phyloP scores from a whole-genome alignment of 2,329 filamentous ascomycete genomes.

The Ophiostoma fasciatum region DNA sequence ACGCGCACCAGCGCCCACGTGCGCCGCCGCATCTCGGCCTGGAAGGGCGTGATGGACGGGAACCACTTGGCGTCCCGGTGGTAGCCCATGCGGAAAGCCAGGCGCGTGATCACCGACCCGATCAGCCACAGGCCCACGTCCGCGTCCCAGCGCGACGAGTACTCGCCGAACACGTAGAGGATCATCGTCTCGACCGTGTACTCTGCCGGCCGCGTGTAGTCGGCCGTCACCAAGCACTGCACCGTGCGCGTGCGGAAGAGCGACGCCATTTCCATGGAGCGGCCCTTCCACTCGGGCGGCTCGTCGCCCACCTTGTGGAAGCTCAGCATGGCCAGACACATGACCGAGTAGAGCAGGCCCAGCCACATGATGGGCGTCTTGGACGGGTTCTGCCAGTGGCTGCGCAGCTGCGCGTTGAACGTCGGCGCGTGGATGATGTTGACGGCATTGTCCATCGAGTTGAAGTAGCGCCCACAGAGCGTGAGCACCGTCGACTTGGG shows the following conservation, averaged over 20 bases:
- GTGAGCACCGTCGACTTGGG: constrained; percentile 71
- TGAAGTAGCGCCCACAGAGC: constrained; percentile 80
- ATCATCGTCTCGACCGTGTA: constrained; percentile 68
- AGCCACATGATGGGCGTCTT: constrained; percentile 67
- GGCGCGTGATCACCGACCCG: constrained; percentile 37
- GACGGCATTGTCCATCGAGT: constrained; percentile 57
- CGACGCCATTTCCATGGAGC: constrained; percentile 40
- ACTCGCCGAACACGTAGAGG: constrained; percentile 62
- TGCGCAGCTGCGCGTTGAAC: constrained; percentile 57
- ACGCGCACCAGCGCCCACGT: constrained; percentile 59
- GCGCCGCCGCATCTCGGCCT: constrained; percentile 59
- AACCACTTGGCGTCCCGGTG: constrained; percentile 68
- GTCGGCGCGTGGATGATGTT: constrained; percentile 71
- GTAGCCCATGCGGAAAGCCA: constrained; percentile 57
- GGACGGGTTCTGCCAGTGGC: constrained; percentile 56
- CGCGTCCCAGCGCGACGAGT: constrained; percentile 57
- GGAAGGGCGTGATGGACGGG: constrained; percentile 53
- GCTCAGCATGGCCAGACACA: constrained; percentile 64
- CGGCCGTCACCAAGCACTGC: constrained; percentile 60
- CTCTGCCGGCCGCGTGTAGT: constrained; percentile 61
- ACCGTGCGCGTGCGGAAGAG: constrained; percentile 60
- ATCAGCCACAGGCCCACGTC: constrained; percentile 53
- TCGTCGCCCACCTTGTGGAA: constrained; percentile 70
- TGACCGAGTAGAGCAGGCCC: constrained; percentile 59
- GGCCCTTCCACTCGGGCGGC: constrained; percentile 62